Base-by-base conservation (phyloP, 495 filamentous ascomycete genomes). In the Pyronema omphalodes region DNA sequence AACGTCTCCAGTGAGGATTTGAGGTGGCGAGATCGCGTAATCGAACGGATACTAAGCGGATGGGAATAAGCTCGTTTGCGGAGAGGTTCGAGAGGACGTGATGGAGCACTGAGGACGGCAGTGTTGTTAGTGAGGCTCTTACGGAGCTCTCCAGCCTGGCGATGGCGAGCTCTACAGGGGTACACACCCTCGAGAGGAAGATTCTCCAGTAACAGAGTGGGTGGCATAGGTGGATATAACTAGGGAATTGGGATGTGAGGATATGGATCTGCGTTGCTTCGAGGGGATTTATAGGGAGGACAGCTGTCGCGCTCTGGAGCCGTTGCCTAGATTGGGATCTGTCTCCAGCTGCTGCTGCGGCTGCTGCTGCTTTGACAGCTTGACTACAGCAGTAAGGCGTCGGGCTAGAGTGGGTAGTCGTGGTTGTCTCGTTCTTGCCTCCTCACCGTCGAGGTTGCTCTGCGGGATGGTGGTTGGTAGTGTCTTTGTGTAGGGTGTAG, bases 41-140 rank as follows among this genome's bases (percentile, higher is more conserved):
- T 23, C 55, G 33, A 11, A 8, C 18, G 15, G 52, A 50, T 1
- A 57, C 57, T 6, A 56, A 45, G 1, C 62, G 61, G 45, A 65
- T 41, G 1, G 53, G 40, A 18, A 51, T 44, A 37, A 65, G 58
- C 9, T 55, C 39, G 4, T 39, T 36, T 7, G 56, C 49, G 12
- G 53, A 19, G 18, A 65, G 62, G 29, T 59, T 49, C 6, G 58
- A 52, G 37, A 65, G 57, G 14, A 65, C 55, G 33, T 65, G 62
- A 44, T 65, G 58, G 43, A 65, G 62, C 29, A 65, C 62, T 65
- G 37, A 3, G 39, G 39, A 17, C 17, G 39, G 39, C 7, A 34
- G 23, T 19, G 14, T 19, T 19, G 44, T 47, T 50, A 50, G 29
- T 50, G 47, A 35, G 29, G 47, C 47, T 47, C 44, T 47, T 47